Base-by-base conservation (phyloP, 2,329 filamentous ascomycete genomes). In the Colletotrichum shisoi region DNA sequence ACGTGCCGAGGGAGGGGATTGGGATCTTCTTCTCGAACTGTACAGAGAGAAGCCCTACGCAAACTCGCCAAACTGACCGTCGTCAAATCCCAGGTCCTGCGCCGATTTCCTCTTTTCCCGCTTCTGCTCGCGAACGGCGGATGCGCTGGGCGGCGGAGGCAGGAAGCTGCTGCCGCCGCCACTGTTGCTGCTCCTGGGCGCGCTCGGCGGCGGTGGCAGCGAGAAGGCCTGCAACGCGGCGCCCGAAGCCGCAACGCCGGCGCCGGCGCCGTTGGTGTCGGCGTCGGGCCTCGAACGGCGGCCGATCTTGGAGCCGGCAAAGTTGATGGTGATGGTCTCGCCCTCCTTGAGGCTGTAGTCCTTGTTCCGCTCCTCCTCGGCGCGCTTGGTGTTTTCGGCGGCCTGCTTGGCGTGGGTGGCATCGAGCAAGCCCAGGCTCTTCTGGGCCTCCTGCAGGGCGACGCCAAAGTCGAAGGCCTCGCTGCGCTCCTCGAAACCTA, bases 341-440 rank as follows among this genome's bases (percentile, higher is more conserved):
- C 93, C 93, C 68, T 94, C 92, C 77, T 96, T 96, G 70, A 97
- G 77, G 73, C 91, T 94, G 74, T 93, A 93, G 74, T 96, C 93
- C 71, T 85, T 87, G 79, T 88, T 89, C 74, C 86, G 85, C 63
- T 82, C 80, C 48, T 78, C 78, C 49, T 79, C 77, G 52, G 78
- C 74, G 6, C 68, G 63, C 63, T 78, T 76, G 67, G 78, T 77
- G 67, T 77, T 78, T 17, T 74, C 72, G 13, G 74, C 76, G 4
- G 75, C 75, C 71, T 78, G 76, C 71, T 74, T 71, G 24, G 75
- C 72, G 24, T 73, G 74, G 8, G 74, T 77, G 51, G 74, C 75
- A 40, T 81, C 79, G 15, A 87, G 85, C 74, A 90, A 82, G 0
- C 87, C 89, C 7, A 94, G 77, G 1, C 88, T 86, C 77, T 91